These are phyloP conservation scores for Sechiopsis laciniata DNA, from an alignment of 306 rosid species.

Conservation along the genomic window DNA sequence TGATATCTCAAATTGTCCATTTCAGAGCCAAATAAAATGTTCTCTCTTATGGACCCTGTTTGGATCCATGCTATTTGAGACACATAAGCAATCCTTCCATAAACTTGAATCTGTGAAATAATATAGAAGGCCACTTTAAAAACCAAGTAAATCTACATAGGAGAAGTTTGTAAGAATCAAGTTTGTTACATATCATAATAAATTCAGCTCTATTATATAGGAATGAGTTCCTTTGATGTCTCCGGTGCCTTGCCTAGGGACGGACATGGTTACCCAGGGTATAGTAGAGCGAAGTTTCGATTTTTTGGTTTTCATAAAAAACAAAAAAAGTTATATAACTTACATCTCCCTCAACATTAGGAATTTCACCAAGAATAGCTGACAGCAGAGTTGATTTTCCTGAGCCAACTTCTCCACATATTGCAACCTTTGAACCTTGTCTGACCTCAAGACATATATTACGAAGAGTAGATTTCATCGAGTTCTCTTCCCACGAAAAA, in stretches of 20 bases:
- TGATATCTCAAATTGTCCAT: slow-evolving; percentile 57
- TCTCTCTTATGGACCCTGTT: slow-evolving; percentile 71
- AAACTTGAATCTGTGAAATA: slow-evolving; percentile 50
- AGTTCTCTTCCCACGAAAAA: slow-evolving; percentile 69
- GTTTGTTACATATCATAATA: too few species aligned
- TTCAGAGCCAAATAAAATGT: slow-evolving; percentile 67
- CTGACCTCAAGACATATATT: slow-evolving; percentile 49
- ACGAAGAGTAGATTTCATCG: slow-evolving; percentile 46
- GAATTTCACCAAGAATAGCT: slow-evolving; percentile 80
- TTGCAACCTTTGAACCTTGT: slow-evolving; percentile 69
- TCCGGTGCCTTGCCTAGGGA: too few species aligned
- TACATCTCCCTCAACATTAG: slow-evolving; percentile 52
- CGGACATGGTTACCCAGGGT: too few species aligned
- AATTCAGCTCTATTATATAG: too few species aligned
- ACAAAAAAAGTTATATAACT: too few species aligned
- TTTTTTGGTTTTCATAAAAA: too few species aligned
- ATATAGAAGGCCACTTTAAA: too few species aligned
- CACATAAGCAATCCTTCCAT: slow-evolving; percentile 76
- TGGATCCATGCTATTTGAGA: slow-evolving; percentile 95
- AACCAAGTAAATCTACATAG: too few species aligned
- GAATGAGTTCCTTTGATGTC: too few species aligned
- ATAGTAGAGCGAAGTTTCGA: too few species aligned
- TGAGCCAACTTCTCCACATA: slow-evolving; percentile 91
- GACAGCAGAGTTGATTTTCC: slow-evolving; percentile 82
- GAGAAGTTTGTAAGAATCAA: too few species aligned